Base-by-base conservation (phyloP, 139 green algal species). In the Chlamydomonas urium region DNA sequence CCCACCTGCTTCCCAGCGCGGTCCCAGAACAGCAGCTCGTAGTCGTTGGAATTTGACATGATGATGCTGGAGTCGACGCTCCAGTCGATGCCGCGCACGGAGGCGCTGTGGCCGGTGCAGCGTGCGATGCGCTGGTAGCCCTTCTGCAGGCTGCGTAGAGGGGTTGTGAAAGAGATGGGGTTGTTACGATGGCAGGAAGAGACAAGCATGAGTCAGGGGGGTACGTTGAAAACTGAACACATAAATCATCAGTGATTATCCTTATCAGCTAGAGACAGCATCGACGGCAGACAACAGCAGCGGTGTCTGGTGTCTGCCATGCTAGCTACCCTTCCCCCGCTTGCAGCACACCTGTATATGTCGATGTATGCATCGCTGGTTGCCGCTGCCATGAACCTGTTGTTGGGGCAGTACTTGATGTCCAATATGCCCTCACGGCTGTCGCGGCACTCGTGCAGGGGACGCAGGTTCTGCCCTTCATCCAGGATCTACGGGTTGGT, bases 11-110 rank as follows among this genome's bases (percentile, higher is more conserved):
- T 79, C 29, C 82, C 84, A 8, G 83, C 89, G 38, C 66, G 66
- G 48, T 87, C 87, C 79, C 83, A 91, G 57, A 86, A 83, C 45
- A 93, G 72, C 63, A 90, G 70, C 78, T 93, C 87, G 38, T 80
- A 65, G 24, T 83, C 87, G 17, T 71, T 73, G 14, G 62, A 80
- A 58, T 80, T 80, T 32, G 56, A 82, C 73, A 85, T 79, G 31
- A 93, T 71, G 5, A 90, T 57, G 4, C 34, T 63, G 56, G 61
- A 72, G 80, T 93, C 87, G 0, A 58, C 29, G 58, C 33, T 81
- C 82, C 82, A 93, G 73, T 93, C 87, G 1, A 93, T 59, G 28
- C 75, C 73, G 10, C 79, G 74, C 38, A 93, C 73, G 10, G 82
- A 84, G 3, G 82, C 60, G 23, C 66, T 85, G 75, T 88, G 81